These are phyloP conservation scores for Henckelia pumila DNA, from an alignment of 257 asterid genomes.

Conservation along the genomic window DNA sequence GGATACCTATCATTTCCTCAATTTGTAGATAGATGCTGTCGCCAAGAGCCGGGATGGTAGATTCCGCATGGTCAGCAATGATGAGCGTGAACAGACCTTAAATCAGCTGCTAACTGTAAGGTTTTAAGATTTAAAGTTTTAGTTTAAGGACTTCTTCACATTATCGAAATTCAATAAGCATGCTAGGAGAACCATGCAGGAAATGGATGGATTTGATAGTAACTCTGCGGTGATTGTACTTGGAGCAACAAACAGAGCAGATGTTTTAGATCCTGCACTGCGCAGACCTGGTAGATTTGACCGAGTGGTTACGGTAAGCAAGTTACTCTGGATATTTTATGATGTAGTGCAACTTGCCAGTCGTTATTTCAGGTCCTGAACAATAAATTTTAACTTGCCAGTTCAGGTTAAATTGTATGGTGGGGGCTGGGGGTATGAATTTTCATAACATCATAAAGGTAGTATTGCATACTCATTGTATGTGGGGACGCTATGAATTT, in stretches of 20 bases:
- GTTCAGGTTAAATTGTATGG: background rate
- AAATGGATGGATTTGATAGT: slow-evolving; percentile 99
- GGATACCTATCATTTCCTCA: slow-evolving; percentile 28
- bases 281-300: slow-evolving; percentile 99
- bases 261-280: slow-evolving; percentile 96
- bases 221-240: slow-evolving; percentile 96
- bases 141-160: slow-evolving; percentile 11
- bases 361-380: too few species aligned
- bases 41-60: slow-evolving; percentile 99
- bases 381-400: too few species aligned
- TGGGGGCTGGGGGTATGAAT: background rate
- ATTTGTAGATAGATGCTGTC: slow-evolving; percentile 96
- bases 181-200: slow-evolving; percentile 53
- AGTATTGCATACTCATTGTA: background rate
- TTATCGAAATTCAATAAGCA: slow-evolving; percentile 25
- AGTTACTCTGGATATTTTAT: slow-evolving; percentile 13
- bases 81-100: slow-evolving; percentile 95
- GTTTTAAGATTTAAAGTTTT: slow-evolving; percentile 21
- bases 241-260: slow-evolving; percentile 97
- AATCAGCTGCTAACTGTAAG: slow-evolving; percentile 97
- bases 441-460: background rate
- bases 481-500: too few species aligned
- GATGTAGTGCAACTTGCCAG: background rate
- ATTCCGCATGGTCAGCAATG: slow-evolving; percentile 91
- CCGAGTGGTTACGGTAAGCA: slow-evolving; percentile 82